Percentiles rank a stretch among this genome's conserved stretches.
phyloP scores from a whole-genome alignment of 306 rosid genomes.

The Cucumis melo region DNA sequence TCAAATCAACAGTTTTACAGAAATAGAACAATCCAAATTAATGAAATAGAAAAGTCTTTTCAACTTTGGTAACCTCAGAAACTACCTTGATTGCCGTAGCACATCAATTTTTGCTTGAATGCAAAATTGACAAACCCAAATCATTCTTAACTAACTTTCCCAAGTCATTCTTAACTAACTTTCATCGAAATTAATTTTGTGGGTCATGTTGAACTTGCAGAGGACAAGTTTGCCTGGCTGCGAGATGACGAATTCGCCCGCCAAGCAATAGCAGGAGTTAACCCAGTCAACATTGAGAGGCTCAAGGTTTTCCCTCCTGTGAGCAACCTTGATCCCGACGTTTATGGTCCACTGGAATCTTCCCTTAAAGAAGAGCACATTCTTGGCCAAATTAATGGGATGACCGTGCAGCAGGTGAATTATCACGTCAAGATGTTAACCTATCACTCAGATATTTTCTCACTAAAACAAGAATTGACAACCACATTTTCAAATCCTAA shows the following conservation, averaged over 20 bases:
- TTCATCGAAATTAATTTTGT: not conserved
- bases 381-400: conserved; percentile 57
- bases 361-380: conserved; percentile 84
- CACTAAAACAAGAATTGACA: not conserved
- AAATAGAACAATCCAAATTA: not conserved
- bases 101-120: not conserved
- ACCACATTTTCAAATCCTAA: conserved; percentile 1
- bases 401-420: conserved; percentile 81
- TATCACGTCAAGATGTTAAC: not conserved
- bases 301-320: conserved; percentile 72
- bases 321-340: conserved; percentile 67
- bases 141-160: not conserved
- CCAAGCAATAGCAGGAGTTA: conserved; percentile 80
- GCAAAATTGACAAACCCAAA: not conserved
- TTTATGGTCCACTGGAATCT: conserved; percentile 61
- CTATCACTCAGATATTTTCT: not conserved
- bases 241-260: conserved; percentile 95
- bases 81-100: not conserved
- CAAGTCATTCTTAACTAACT: not conserved
- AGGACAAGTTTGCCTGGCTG: conserved; percentile 87
- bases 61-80: not conserved
- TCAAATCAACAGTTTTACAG: not conserved
- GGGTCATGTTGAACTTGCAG: conserved; percentile 21
- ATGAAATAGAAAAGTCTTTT: not conserved
- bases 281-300: conserved; percentile 69